Percentiles rank a stretch among this genome's conserved stretches.
Conservation (phyloP, 305 asterid genomes). For the Coffea humblotiana region DNA sequence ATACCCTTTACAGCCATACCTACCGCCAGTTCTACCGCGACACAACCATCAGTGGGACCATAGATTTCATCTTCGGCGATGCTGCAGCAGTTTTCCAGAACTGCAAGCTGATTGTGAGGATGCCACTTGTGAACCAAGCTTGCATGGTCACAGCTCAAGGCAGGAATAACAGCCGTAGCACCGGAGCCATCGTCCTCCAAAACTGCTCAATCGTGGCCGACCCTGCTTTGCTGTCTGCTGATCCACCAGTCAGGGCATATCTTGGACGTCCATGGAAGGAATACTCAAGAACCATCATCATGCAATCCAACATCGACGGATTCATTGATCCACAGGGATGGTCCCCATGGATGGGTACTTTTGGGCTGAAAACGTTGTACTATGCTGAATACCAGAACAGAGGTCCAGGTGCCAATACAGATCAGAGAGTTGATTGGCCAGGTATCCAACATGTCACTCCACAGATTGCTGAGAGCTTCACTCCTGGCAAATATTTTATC, state of each 20-base stretch:
- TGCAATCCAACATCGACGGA: constrained; percentile 52
- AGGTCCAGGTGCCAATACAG: constrained; percentile 43
- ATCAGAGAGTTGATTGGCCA: constrained; percentile 50
- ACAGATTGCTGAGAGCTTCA: constrained; percentile 47
- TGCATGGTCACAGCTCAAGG: constrained; percentile 90
- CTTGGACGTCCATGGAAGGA: constrained; percentile 90
- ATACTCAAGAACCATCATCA: constrained; percentile 63
- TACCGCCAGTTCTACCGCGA: constrained; percentile 69
- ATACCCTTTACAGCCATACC: constrained; percentile 56
- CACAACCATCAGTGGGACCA: constrained; percentile 62
- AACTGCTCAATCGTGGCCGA: constrained; percentile 50
- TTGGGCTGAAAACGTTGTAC: constrained; percentile 41
- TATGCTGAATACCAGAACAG: constrained; percentile 62
- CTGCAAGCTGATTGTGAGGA: constrained; percentile 52
- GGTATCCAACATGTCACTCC: constrained; percentile 50
- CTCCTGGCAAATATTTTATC: constrained; percentile 29
- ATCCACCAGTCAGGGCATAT: constrained; percentile 42
- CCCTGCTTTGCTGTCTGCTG: constrained; percentile 26
- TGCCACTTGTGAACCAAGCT: constrained; percentile 51
- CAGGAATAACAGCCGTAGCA: constrained; percentile 51
- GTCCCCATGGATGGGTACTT: constrained; percentile 59
- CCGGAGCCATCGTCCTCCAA: constrained; percentile 52
- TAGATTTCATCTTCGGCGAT: constrained; percentile 75
- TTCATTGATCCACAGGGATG: constrained; percentile 68
- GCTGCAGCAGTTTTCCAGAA: constrained; percentile 60